phyloP scores from a whole-genome alignment of 192 early-diverging fungal genomes.

The Coemansia sp. region DNA sequence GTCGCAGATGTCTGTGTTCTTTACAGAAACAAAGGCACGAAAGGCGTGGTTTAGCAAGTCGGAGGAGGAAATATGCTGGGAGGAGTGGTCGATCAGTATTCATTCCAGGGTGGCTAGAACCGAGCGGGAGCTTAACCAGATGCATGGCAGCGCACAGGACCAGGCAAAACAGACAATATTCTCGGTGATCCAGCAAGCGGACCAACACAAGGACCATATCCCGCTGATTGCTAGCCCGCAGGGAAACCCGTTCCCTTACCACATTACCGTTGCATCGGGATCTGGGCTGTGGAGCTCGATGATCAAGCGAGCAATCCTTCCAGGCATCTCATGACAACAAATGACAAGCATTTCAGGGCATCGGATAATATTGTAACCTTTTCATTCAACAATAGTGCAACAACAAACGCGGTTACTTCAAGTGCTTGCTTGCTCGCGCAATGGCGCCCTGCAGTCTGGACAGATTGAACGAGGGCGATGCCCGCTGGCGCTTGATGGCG shows the following conservation, averaged over 20 bases:
- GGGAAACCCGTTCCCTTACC: conserved; percentile 46
- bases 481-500: conserved; percentile 20
- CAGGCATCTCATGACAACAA: conserved; percentile 12
- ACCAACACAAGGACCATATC: conserved; percentile 49
- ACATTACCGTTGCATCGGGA: conserved; percentile 36
- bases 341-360: too few relatives aligned
- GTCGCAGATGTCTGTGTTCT: conserved; percentile 40
- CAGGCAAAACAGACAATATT: conserved; percentile 36
- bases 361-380: too few relatives aligned
- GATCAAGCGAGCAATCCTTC: conserved; percentile 50
- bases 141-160: conserved; percentile 28
- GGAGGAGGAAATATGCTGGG: conserved; percentile 54
- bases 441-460: conserved; percentile 39
- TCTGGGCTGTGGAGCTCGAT: conserved; percentile 51
- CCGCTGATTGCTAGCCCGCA: conserved; percentile 41
- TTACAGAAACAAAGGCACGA: conserved; percentile 45
- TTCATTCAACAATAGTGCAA: neutral
- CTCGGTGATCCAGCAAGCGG: conserved; percentile 32
- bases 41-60: conserved; percentile 49
- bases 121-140: conserved; percentile 19
- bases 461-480: conserved; percentile 16
- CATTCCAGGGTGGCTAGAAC: conserved; percentile 17
- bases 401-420: conserved; percentile 9
- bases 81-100: conserved; percentile 39
- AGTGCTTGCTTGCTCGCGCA: conserved; percentile 35